These are phyloP conservation scores for Symbiotaphrina buchneri DNA, from an alignment of 495 filamentous ascomycete species.

Conservation along the genomic window DNA sequence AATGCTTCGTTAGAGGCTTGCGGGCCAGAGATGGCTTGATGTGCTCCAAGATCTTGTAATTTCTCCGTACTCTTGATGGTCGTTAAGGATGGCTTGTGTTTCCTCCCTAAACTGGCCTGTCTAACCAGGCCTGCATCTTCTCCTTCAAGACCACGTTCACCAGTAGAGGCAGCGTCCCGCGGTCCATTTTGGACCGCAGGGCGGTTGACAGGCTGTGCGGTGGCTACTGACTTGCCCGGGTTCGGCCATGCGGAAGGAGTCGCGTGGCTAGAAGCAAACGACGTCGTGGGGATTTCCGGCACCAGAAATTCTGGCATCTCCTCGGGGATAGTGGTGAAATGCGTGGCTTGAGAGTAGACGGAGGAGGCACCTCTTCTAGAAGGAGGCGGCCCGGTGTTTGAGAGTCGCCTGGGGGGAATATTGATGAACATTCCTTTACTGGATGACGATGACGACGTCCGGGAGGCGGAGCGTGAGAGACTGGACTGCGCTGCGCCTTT, in stretches of 20 bases:
- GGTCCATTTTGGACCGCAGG: neutral
- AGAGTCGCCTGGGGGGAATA: neutral
- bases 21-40: neutral
- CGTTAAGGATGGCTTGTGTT: slow-evolving; percentile 1
- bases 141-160: too few relatives aligned
- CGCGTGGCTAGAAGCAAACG: slow-evolving; percentile 5
- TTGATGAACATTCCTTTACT: too few relatives aligned
- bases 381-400: slow-evolving; percentile 1
- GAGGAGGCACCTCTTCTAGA: slow-evolving; percentile 2
- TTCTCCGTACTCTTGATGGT: slow-evolving; percentile 1
- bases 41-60: neutral
- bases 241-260: slow-evolving; percentile 4
- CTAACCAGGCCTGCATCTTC: slow-evolving; percentile 2
- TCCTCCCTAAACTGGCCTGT: slow-evolving; percentile 2
- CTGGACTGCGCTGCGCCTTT: too few relatives aligned
- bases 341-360: slow-evolving; percentile 2
- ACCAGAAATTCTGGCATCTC: neutral
- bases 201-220: neutral
- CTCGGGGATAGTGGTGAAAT: slow-evolving; percentile 3
- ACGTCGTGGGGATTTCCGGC: slow-evolving; percentile 4
- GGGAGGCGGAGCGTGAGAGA: too few relatives aligned
- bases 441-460: too few relatives aligned
- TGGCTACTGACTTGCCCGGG: neutral
- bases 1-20: neutral
- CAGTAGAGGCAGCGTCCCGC: neutral